These are phyloP conservation scores for Pythium graminicola DNA, from an alignment of 352 stramenopile species.

Conservation along the genomic window DNA sequence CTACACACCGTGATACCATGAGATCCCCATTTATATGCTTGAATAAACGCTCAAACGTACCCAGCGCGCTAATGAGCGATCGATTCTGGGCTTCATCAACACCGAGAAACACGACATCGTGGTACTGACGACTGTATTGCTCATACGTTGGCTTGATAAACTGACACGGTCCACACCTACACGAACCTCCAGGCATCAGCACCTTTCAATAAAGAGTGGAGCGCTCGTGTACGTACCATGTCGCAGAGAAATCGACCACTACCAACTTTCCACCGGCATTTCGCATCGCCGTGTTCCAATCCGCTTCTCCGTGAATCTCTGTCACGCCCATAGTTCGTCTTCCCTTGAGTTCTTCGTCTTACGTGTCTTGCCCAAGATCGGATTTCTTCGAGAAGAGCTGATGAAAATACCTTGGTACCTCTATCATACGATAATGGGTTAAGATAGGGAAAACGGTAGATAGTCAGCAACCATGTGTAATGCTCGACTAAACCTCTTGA, in stretches of 20 bases:
- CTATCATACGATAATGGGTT: constrained; percentile 4
- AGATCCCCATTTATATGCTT: neutral
- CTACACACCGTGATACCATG: constrained; percentile 7
- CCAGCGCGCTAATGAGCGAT: constrained; percentile 69
- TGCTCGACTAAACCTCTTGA: constrained; percentile 10
- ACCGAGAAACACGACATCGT: constrained; percentile 85
- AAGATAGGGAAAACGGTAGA: no score
- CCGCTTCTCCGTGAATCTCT: constrained; percentile 58
- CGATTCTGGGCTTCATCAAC: constrained; percentile 82
- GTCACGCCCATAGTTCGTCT: constrained; percentile 55
- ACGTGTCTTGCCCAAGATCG: constrained; percentile 7
- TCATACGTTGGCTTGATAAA: constrained; percentile 84
- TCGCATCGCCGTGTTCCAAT: constrained; percentile 78
- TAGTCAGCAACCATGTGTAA: constrained; percentile 15
- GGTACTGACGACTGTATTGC: constrained; percentile 71
- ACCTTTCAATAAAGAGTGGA: neutral
- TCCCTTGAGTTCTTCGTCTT: neutral
- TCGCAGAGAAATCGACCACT: constrained; percentile 83
- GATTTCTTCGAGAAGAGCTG: constrained; percentile 34
- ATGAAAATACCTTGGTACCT: neutral
- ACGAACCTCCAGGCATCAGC: no score
- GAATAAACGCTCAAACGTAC: constrained; percentile 13
- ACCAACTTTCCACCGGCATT: constrained; percentile 79
- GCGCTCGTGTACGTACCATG: constrained; percentile 47
- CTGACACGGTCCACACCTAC: constrained; percentile 73